Evolutionary conservation across 2,329 filamentous ascomycete genomes (phyloP), one percentile per base, ranked within the genome.

Genomic region (Pseudonectria buxi): DNA sequence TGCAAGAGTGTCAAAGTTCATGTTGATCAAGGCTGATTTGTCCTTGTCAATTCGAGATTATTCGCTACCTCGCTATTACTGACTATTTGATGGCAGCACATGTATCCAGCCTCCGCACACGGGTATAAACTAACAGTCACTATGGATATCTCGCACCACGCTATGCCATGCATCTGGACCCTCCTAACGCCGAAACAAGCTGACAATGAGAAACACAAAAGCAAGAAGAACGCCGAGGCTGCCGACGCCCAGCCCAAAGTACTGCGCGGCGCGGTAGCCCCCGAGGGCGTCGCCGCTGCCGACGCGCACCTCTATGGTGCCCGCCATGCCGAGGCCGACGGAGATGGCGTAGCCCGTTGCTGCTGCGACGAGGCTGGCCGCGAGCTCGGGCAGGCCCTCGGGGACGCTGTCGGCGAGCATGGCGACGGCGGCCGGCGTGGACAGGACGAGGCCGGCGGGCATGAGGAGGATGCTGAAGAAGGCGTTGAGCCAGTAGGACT

Each of bases 401-500:
- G 50, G 45, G 10, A 53, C 26, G 16, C 42, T 48, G 16, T 43
- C 37, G 7, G 31, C 30, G 11, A 54, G 45, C 6, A 48, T 46
- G 3, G 41, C 41, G 4, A 44, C 36, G 7, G 51, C 41, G 7
- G 46, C 30, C 6, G 49, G 49, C 6, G 49, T 36, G 14, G 44
- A 44, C 14, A 50, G 30, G n/a, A 50, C 49, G 41, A 51, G 42
- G 3, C 49, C 49, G 5, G 47, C 30, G 4, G 51, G 44, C 47
- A 53, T 52, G 7, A 53, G 43, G 14, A 51, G 40, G 26, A 49
- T 37, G 28, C 51, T 54, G 32, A 52, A 39, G 29, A 54, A 54
- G 2, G 41, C 31, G 5, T 46, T 50, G 26, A 41, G 40, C 51
- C 51, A 54, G 32, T 54, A 54, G 14, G 42, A 24, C 27, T 54